Evolutionary conservation across 306 rosid species (phyloP), one percentile per base, ranked within the genome.

Genomic region (Rosa multiflora): DNA sequence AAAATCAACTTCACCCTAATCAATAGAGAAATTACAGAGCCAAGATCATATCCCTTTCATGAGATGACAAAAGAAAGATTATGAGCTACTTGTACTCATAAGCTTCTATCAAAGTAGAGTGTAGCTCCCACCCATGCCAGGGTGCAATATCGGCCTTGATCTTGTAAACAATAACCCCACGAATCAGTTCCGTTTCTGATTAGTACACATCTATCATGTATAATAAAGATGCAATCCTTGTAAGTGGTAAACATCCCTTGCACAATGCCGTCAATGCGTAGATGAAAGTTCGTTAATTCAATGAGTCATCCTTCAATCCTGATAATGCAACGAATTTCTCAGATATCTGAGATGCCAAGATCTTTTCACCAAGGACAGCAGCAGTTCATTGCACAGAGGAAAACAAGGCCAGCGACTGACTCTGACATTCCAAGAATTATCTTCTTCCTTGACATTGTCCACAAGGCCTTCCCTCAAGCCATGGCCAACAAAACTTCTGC

Each of bases 301-400:
- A 59, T 75, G 37, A 70, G 72, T 37, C 80, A 67, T 20, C 78
- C 49, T 17, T 17, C 68, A 39, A 61, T 75, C 98, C 92, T 5
- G 94, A 89, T 75, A 94, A 86, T 49, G 91, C 94, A 88, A 94
- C 97, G 52, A 92, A 76, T 90, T 89, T 92, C 77, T 94, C 98
- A 68, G 98, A 94, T 77, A 94, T 94, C 78, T 86, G 97, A 70
- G 97, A 92, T 47, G 98, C 98, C 90, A 94, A 87, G 87, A 92
- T 90, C 91, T 91, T 92, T 75, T 97, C 98, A 66, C 97, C 97
- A 74, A 94, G 32, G 74, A 92, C 97, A 72, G 97, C 96, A 77
- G 97, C 98, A 74, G 86, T 42, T 32, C 37, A 32, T 32, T 32
- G 37, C 37, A 32, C 37, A 32, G 37, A 32, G 37, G 37, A 32